Conservation (phyloP, 345 rosid genomes). For the Euphorbia pulcherrima region DNA sequence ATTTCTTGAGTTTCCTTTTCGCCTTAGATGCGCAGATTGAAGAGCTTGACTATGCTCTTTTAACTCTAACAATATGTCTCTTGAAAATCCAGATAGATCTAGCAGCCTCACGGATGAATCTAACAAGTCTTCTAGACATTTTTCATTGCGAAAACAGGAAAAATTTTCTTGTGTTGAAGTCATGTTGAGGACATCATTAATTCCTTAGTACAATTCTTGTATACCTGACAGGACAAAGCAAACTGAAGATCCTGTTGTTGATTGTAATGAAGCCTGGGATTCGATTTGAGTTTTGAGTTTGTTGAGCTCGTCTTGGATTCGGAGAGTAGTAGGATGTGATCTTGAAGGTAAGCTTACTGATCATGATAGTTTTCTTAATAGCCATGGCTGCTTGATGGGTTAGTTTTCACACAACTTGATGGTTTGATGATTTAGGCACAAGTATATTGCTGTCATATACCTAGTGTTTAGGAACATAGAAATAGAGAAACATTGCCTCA, state of each 20-base stretch:
- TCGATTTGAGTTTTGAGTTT: slow-evolving; percentile 30
- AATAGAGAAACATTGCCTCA: too few relatives aligned
- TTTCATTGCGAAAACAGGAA: slow-evolving; percentile 24
- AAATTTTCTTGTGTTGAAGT: slow-evolving; percentile 49
- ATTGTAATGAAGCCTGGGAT: slow-evolving; percentile 21
- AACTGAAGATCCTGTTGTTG: slow-evolving; percentile 37
- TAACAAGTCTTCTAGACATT: slow-evolving; percentile 44
- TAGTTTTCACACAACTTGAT: slow-evolving; percentile 10
- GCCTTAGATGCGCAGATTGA: slow-evolving; percentile 56
- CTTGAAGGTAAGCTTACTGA: slow-evolving; percentile 75
- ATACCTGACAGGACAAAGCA: slow-evolving; percentile 36
- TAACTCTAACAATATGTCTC: slow-evolving; percentile 47
- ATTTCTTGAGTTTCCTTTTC: slow-evolving; percentile 35
- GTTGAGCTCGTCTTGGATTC: slow-evolving; percentile 46
- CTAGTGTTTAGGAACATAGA: slow-evolving; percentile 3
- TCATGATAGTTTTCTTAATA: slow-evolving; percentile 28
- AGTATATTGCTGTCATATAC: slow-evolving; percentile 12
- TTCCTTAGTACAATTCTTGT: slow-evolving; percentile 40
- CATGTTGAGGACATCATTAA: slow-evolving; percentile 56
- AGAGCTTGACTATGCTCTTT: slow-evolving; percentile 50
- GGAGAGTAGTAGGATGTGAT: slow-evolving; percentile 54
- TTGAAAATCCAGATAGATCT: slow-evolving; percentile 52
- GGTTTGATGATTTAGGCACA: slow-evolving; percentile 14
- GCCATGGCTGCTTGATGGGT: slow-evolving; percentile 27
- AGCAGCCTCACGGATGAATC: slow-evolving; percentile 57